Base-by-base conservation (phyloP, 2,329 filamentous ascomycete genomes). In the Ophiostoma montium region DNA sequence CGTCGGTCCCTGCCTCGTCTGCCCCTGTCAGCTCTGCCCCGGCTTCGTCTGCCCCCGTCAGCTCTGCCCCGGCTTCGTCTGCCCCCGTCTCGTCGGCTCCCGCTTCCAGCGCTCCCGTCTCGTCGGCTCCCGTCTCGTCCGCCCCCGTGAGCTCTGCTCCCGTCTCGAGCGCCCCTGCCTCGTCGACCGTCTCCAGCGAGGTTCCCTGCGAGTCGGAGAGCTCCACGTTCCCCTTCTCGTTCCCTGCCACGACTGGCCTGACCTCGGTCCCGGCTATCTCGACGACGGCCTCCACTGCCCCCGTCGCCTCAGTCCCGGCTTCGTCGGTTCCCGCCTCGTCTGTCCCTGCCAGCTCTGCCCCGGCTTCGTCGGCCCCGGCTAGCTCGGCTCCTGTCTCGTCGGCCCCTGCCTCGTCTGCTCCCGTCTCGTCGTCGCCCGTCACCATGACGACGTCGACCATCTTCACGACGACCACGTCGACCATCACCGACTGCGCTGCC, bases 401-500 rank as follows among this genome's bases (percentile, higher is more conserved):
- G 19, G 18, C 19, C 41, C 3, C 39, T 23, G 23, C 15, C n/a
- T 10, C 27, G 3, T 21, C 18, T 2, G 38, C 46, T 53, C 23
- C 23, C 23, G 23, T 27, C 23, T 27, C 23, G 23, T 27, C 23
- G 23, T 27, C 23, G 23, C 23, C 23, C 23, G 23, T 27, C 23
- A 27, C 23, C 23, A 59, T 79, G 75, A 58, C 55, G 33, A 58
- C 56, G 10, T 58, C 57, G 27, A 60, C 63, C 35, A 61, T 75
- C 59, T 74, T 66, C 66, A 69, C 67, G 53, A 76, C 74, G 38
- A 59, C 62, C 2, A 59, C 69, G 51, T 64, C 65, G 53, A 76
- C 73, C 49, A 64, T 76, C 61, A 75, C 68, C 51, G 69, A 66
- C 58, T 73, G 71, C 55, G 68, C 59, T n/a, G 55, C 65, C 31